Conservation (phyloP, 2,329 filamentous ascomycete genomes). For the Phyllosticta paracitricarpa region DNA sequence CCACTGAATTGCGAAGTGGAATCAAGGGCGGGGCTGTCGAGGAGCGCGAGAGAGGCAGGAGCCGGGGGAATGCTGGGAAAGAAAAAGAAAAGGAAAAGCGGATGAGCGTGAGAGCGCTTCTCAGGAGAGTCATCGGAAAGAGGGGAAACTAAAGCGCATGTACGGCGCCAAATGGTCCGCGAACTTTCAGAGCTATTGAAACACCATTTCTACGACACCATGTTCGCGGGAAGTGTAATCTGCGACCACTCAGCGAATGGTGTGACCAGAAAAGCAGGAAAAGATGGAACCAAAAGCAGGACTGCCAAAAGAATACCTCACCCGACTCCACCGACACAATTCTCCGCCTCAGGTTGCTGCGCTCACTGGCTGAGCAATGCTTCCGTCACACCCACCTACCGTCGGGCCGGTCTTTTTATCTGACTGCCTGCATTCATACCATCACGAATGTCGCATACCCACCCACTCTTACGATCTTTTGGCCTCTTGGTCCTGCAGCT, state of each 20-base stretch:
- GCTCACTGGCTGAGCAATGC: too few species aligned
- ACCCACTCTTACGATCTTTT: not conserved
- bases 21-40: conserved; percentile 14
- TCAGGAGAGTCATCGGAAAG: conserved; percentile 7
- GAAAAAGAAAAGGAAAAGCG: conserved; percentile 6
- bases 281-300: too few species aligned
- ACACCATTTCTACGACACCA: not conserved
- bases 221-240: not conserved
- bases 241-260: too few species aligned
- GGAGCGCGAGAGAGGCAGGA: conserved; percentile 16
- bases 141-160: not conserved
- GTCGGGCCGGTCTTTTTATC: not conserved
- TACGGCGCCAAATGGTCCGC: not conserved
- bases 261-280: not conserved
- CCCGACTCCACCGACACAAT: too few species aligned
- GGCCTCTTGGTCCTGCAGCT: not conserved
- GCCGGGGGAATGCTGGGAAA: conserved; percentile 14
- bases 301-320: too few species aligned
- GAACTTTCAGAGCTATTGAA: not conserved
- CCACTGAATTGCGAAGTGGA: conserved; percentile 22
- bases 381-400: not conserved
- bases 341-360: too few species aligned
- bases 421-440: too few species aligned
- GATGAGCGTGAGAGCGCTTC: conserved; percentile 6
- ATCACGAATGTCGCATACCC: not conserved